Conservation (phyloP, 257 asterid species). For the Plantago elongata region DNA sequence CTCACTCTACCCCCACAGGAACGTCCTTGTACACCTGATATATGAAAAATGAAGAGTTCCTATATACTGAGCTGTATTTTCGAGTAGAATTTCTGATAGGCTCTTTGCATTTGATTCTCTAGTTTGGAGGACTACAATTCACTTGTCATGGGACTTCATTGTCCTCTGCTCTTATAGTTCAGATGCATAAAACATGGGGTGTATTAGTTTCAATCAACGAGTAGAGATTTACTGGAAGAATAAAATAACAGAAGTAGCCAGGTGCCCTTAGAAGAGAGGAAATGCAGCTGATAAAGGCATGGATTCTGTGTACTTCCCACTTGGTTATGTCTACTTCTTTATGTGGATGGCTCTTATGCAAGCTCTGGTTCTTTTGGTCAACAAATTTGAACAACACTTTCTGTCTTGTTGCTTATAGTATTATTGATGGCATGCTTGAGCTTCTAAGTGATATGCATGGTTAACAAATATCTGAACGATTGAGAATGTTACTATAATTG, state of each 20-base stretch:
- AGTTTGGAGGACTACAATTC: slow-evolving; percentile 17
- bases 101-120: slow-evolving; percentile 8
- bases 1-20: too few relatives aligned
- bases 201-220: slow-evolving; percentile 10
- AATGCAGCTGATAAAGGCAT: slow-evolving; percentile 27
- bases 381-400: slow-evolving; percentile 30
- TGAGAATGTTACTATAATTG: slow-evolving; percentile 10
- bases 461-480: slow-evolving; percentile 16
- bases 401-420: slow-evolving; percentile 25
- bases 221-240: slow-evolving; percentile 11
- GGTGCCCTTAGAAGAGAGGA: slow-evolving; percentile 22
- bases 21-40: background rate
- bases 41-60: background rate
- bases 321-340: slow-evolving; percentile 34
- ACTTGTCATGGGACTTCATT: slow-evolving; percentile 31
- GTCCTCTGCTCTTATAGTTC: slow-evolving; percentile 27
- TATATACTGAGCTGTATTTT: too few relatives aligned
- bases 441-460: slow-evolving; percentile 23
- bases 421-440: slow-evolving; percentile 16
- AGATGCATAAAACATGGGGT: slow-evolving; percentile 12
- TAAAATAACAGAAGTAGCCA: slow-evolving; percentile 16
- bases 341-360: slow-evolving; percentile 42
- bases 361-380: slow-evolving; percentile 26
- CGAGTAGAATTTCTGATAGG: background rate
- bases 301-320: slow-evolving; percentile 45